Evolutionary conservation across 305 asterid species (phyloP), one percentile per base, ranked within the genome.

Genomic region (Fraxinus dipetala): DNA sequence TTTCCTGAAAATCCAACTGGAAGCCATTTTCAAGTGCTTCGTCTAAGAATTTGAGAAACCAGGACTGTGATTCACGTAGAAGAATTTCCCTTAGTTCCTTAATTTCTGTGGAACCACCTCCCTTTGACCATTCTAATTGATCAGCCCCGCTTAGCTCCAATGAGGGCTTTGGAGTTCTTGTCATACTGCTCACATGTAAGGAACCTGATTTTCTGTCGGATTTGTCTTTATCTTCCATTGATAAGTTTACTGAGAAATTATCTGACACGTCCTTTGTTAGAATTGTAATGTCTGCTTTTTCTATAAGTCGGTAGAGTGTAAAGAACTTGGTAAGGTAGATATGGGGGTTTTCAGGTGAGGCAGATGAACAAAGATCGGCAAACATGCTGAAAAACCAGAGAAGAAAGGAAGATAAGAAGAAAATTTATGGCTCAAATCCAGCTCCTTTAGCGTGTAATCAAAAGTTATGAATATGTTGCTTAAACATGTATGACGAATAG

Each of bases 41-140:
- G 18, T 92, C 94, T 73, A 95, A 85, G 90, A 94, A 95, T 77
- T 83, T 88, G 54, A 95, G 85, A 87, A 95, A 95, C 98, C 99
- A 95, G 1, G 94, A 74, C 13, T 82, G 92, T 10, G 89, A 81
- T 86, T 93, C 97, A 40, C 81, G 79, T 8, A 83, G 43, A 8
- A 95, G 91, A 63, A 72, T 70, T 72, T 83, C 90, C 79, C 78
- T 83, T 22, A 94, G 79, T 80, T 95, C 96, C 80, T 35, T 74
- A 18, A 81, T 84, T 74, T 89, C 91, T 73, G 83, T 88, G 4
- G 80, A 76, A 65, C 97, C 92, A 11, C 92, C 94, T 9, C 83
- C 87, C n/a, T 87, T 94, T 6, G 92, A 90, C 98, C 99, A 95
- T 86, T 95, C 98, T 56, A 88, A 80, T 82, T 87, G 94, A 16